Conservation (phyloP, 73 alveolate species). For the Paramecium biaurelia region DNA sequence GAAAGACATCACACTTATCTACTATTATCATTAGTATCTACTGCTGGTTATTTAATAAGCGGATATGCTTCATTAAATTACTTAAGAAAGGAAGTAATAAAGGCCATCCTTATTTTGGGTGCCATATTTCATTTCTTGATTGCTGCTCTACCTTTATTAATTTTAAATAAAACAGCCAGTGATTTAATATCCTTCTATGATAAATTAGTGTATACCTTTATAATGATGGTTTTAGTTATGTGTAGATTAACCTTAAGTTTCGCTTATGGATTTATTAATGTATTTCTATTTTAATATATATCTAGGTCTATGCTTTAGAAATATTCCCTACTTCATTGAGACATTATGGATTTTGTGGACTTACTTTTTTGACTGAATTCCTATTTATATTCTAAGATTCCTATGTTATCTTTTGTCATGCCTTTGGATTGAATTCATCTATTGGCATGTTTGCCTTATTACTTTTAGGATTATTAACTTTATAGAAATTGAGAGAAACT, state of each 20-base stretch:
- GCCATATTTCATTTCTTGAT: neutral
- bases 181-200: neutral
- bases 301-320: slow-evolving; percentile 9
- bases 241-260: slow-evolving; percentile 25
- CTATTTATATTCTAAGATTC: neutral
- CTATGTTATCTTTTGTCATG: neutral
- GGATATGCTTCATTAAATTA: slow-evolving; percentile 24
- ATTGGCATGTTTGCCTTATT: neutral
- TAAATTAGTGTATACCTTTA: neutral
- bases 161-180: neutral
- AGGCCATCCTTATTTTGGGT: neutral
- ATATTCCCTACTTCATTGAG: slow-evolving; percentile 39
- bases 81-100: neutral
- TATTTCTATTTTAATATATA: neutral
- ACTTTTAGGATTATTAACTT: neutral
- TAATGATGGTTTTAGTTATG: slow-evolving; percentile 39
- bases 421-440: neutral
- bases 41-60: slow-evolving; percentile 13
- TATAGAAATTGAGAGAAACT: slow-evolving; percentile 38
- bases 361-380: neutral
- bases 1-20: slow-evolving; percentile 5
- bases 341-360: slow-evolving; percentile 15
- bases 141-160: slow-evolving; percentile 18
- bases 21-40: neutral
- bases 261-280: slow-evolving; percentile 19